Percentiles rank a stretch among this genome's conserved stretches.
Evolutionary conservation across 2,329 filamentous ascomycete species (phyloP).

Genomic region (Pseudocercospora eumusae): DNA sequence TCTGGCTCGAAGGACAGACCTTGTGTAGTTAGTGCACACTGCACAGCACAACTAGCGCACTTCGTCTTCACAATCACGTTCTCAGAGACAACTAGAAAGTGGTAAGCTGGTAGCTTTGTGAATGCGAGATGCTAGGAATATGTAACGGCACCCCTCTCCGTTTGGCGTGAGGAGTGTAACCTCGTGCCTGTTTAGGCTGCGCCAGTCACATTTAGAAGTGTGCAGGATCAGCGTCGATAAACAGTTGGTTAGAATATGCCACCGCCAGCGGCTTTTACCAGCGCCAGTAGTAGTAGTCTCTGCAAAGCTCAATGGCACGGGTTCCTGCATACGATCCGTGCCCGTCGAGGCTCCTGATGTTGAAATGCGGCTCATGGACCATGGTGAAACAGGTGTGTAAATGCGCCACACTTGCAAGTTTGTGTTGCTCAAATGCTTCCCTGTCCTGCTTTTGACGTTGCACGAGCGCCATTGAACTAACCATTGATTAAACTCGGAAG

Average conservation of each 20-base stretch:
- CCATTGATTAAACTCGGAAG: too few species aligned
- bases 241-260: too few species aligned
- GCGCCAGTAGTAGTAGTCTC: constrained; percentile 5
- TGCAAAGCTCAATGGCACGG: not conserved
- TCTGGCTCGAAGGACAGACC: not conserved
- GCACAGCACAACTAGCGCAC: not conserved
- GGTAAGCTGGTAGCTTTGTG: not conserved
- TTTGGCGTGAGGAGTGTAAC: constrained; percentile 10
- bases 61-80: not conserved
- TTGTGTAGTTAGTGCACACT: too few species aligned
- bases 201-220: not conserved
- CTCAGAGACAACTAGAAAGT: not conserved
- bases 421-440: not conserved
- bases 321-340: constrained; percentile 4
- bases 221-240: constrained; percentile 6
- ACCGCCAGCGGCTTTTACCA: not conserved
- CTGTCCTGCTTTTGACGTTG: not conserved
- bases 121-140: constrained; percentile 1
- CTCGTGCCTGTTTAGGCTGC: not conserved
- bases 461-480: too few species aligned
- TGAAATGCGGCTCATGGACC: not conserved
- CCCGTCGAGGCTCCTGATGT: not conserved
- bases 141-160: constrained; percentile 8
- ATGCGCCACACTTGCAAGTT: not conserved
- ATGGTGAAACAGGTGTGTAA: not conserved